Conservation (phyloP, 495 filamentous ascomycete species). For the Xylaria sp. region DNA sequence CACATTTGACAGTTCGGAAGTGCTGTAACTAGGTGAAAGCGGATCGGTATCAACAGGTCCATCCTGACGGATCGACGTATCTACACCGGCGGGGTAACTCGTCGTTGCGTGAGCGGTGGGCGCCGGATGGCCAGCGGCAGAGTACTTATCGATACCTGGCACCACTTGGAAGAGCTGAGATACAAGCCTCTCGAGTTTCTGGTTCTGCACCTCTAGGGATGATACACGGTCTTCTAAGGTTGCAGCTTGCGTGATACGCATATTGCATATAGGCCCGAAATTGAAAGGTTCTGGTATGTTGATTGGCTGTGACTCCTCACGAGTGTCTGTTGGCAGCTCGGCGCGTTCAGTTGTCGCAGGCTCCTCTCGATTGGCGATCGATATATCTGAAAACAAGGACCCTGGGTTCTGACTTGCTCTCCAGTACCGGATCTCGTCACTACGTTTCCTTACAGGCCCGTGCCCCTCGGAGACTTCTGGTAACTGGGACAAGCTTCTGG, state of each 20-base stretch:
- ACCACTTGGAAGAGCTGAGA: constrained; percentile 51
- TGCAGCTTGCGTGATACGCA: constrained; percentile 62
- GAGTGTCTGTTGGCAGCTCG: constrained; percentile 38
- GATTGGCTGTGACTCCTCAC: constrained; percentile 42
- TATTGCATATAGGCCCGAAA: constrained; percentile 52
- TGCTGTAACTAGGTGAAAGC: constrained; percentile 39
- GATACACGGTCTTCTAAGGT: constrained; percentile 58
- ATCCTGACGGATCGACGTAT: constrained; percentile 35
- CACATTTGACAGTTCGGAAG: constrained; percentile 46
- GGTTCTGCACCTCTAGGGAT: constrained; percentile 52
- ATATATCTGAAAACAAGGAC: constrained; percentile 56
- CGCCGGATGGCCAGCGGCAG: constrained; percentile 30
- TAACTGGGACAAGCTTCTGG: constrained; percentile 61
- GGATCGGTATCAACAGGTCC: constrained; percentile 33
- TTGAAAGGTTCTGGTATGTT: constrained; percentile 61
- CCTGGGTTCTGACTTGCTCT: constrained; percentile 58
- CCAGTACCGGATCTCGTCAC: constrained; percentile 66
- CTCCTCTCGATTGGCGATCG: constrained; percentile 53
- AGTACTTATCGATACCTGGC: constrained; percentile 43
- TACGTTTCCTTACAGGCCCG: constrained; percentile 51
- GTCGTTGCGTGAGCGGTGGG: constrained; percentile 36
- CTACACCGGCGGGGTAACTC: constrained; percentile 28
- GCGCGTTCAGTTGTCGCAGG: constrained; percentile 43
- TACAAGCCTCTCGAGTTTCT: constrained; percentile 57
- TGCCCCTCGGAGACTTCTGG: constrained; percentile 42